Base-by-base conservation (phyloP, 768 basidiomycete genomes). In the Serendipita indica region DNA sequence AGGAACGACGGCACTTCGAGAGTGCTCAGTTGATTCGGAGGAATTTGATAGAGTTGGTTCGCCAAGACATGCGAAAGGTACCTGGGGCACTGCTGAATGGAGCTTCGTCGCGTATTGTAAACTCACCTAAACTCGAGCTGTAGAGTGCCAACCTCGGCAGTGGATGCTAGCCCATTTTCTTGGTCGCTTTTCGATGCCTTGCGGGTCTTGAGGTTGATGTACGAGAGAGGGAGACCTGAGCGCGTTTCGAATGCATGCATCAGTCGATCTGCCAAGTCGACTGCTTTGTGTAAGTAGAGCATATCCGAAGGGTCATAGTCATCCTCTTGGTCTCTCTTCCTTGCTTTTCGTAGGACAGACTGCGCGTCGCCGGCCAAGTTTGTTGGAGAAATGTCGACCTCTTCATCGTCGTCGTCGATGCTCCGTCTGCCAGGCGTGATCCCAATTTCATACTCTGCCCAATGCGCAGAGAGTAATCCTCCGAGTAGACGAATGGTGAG, bases 401-500 rank as follows among this genome's bases (percentile, higher is more conserved):
- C 41, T 7, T 43, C 41, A n/a, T 43, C 41, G 7, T 43, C 41
- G n/a, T n/a, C n/a, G 18, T 43, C 41, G 5, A 18, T 7, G 18
- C 18, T 7, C 7, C 41, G 18, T 43, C 18, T 7, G n/a, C 49
- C 49, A 18, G 49, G 49, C n/a, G 49, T 54, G 25, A 54, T 54
- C 49, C 49, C 49, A 54, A 54, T 28, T 54, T 54, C 49, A 27
- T 54, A 33, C n/a, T 54, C 49, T 7, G 49, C 49, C 49, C 49
- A 81, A 66, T 90, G 83, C 0, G 91, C 86, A 1, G 91, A 82
- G 1, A 97, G 74, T 3, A 98, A 77, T 0, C 94, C 94, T 6
- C 94, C 93, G 2, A 98, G 75, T 1, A 94, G 79, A 22, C 93
- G 83, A 57, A 96, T 97, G 0, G 91, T 96, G 62, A 89, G 91